Conservation (phyloP, 1,139 yeast genomes). For the Blastobotrys aristatus region DNA sequence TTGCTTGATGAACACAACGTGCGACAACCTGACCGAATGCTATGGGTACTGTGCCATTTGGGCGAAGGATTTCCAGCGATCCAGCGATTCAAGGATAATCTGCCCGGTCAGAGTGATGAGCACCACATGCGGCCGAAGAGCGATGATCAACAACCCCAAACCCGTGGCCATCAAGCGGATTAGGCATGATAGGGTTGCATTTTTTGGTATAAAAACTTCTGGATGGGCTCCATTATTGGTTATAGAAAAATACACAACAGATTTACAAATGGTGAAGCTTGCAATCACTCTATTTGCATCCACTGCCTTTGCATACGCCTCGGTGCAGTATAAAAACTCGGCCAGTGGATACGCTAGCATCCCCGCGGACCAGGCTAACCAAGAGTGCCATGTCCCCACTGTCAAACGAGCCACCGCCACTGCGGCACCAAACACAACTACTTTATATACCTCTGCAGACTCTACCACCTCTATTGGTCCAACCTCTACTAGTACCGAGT, state of each 20-base stretch:
- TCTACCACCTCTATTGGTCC: background rate
- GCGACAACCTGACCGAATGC: conserved; percentile 22
- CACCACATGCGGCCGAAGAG: background rate
- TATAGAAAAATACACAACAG: background rate
- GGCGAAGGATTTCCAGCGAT: conserved; percentile 35
- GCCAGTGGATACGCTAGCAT: conserved; percentile 4
- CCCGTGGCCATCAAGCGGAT: too few relatives aligned
- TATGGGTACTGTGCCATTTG: conserved; percentile 28
- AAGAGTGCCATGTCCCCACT: background rate
- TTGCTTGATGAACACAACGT: conserved; percentile 33
- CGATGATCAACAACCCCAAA: too few relatives aligned
- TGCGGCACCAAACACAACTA: background rate
- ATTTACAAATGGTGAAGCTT: background rate
- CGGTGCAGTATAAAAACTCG: background rate
- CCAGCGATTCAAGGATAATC: conserved; percentile 21
- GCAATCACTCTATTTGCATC: background rate
- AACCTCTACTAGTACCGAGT: background rate
- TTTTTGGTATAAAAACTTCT: too few relatives aligned
- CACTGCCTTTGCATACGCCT: background rate
- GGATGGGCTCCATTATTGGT: too few relatives aligned
- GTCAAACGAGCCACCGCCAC: background rate
- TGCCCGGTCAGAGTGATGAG: background rate
- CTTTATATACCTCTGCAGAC: background rate
- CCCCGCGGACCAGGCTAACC: background rate
- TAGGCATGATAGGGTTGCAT: too few relatives aligned